Base-by-base conservation (phyloP, 2,329 filamentous ascomycete species). In the Fusarium sp. region DNA sequence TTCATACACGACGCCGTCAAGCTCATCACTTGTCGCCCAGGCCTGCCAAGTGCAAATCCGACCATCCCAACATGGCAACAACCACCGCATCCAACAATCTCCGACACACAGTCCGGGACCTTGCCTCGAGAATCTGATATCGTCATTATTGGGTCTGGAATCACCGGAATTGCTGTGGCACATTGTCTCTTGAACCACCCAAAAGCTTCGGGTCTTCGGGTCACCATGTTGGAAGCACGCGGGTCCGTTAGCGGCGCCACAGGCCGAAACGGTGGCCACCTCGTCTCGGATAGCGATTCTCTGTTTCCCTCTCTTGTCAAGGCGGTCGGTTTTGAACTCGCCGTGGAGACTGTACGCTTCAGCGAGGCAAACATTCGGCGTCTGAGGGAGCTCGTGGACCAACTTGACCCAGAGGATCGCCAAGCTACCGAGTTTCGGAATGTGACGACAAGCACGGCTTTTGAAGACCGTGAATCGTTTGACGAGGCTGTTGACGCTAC, bases 341-440 rank as follows among this genome's bases (percentile, higher is more conserved):
- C 87, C 2, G 81, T 81, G 20, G 80, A 81, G 56, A 81, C 88
- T n/a, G 81, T 83, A 1, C 75, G 81, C 2, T 88, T 88, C 63
- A 83, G 84, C 68, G 72, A 76, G 6, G 70, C 73, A 0, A 76
- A 76, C 10, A 64, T 76, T 18, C 65, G 61, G 3, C 65, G 65
- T 2, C 48, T 76, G 0, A 69, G 52, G 35, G 70, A 69, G 4
- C 61, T 76, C 1, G 61, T 68, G 7, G 7, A 22, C 6, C 65
- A 75, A 24, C 59, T 76, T 4, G 27, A 59, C 3, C 50, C 60
- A 0, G 27, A 20, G 4, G 68, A 74, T 5, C 54, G 43, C 9
- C 60, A 72, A 5, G 68, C 67, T 0, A 65, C 66, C 2, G 74
- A 76, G 35, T 68, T 73, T 62, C 73, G 65, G 0, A 18, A 45